Percentiles rank a stretch among this genome's conserved stretches.
phyloP scores from a whole-genome alignment of 306 rosid genomes.

The Dalbergia cochinchinensis region DNA sequence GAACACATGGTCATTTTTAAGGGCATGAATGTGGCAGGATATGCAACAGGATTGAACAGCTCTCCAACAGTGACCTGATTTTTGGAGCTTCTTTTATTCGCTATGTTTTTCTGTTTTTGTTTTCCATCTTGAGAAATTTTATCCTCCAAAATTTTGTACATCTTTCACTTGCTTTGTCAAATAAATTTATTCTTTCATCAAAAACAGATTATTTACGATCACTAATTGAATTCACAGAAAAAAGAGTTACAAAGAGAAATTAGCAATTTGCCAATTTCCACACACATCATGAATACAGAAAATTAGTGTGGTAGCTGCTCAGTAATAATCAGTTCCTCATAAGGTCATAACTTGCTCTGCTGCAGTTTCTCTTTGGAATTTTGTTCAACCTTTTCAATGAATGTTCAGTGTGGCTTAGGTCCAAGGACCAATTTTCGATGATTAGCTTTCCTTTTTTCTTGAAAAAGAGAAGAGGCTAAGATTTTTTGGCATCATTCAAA shows the following conservation, averaged over 20 bases:
- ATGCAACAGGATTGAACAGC: neutral
- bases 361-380: neutral
- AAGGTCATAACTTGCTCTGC: neutral
- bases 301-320: neutral
- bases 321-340: neutral
- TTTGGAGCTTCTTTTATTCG: neutral
- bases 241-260: neutral
- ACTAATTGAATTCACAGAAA: conserved; percentile 9
- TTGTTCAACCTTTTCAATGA: no score
- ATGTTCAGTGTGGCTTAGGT: no score
- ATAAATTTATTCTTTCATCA: neutral
- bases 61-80: neutral
- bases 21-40: neutral
- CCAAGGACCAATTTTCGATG: neutral
- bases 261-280: neutral
- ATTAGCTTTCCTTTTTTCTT: neutral
- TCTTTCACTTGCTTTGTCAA: neutral
- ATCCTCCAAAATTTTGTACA: neutral
- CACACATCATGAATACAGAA: conserved; percentile 3
- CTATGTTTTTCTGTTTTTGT: conserved; percentile 5
- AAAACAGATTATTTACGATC: neutral
- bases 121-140: neutral
- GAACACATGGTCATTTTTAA: neutral
- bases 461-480: neutral
- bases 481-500: neutral